Evolutionary conservation across 2,329 filamentous ascomycete genomes (phyloP).

Genomic region (Arthrobotrys entomopaga): DNA sequence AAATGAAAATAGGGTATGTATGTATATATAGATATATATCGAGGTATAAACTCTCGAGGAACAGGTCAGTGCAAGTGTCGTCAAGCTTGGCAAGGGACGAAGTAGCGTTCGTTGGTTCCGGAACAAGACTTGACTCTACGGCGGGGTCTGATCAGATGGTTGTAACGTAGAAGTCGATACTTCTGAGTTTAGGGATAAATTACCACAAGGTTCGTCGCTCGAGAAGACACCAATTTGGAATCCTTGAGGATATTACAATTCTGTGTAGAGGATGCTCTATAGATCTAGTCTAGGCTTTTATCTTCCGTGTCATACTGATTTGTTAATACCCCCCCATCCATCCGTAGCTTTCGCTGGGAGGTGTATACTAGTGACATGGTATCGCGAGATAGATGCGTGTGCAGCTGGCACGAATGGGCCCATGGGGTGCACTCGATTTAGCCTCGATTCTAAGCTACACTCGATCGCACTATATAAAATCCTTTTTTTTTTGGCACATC

Average conservation of each 20-base stretch:
- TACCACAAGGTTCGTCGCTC: not conserved
- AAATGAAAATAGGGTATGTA: conserved; percentile 72
- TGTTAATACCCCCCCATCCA: conserved; percentile 67
- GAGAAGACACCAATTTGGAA: not conserved
- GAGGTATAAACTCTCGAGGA: not conserved
- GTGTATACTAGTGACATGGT: conserved; percentile 67
- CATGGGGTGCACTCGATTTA: too few species aligned
- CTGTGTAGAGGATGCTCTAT: not conserved
- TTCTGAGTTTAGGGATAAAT: not conserved
- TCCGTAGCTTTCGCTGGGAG: conserved; percentile 69
- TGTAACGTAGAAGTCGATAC: not conserved
- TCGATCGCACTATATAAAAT: too few species aligned
- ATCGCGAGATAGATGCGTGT: conserved; percentile 68
- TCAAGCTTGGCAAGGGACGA: not conserved
- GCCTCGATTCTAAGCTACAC: too few species aligned
- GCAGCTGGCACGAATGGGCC: conserved; percentile 58
- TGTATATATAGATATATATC: too few species aligned
- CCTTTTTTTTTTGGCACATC: too few species aligned
- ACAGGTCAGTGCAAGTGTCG: conserved; percentile 63
- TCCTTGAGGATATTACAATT: not conserved
- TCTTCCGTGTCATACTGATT: not conserved
- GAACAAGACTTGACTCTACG: too few species aligned
- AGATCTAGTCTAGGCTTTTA: not conserved
- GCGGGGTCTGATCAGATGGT: not conserved
- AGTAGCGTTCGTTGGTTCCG: too few species aligned